Evolutionary conservation across 225 moss, liverwort and hornwort genomes (phyloP).

Genomic region (Bryoerythrophyllum caledonicum): DNA sequence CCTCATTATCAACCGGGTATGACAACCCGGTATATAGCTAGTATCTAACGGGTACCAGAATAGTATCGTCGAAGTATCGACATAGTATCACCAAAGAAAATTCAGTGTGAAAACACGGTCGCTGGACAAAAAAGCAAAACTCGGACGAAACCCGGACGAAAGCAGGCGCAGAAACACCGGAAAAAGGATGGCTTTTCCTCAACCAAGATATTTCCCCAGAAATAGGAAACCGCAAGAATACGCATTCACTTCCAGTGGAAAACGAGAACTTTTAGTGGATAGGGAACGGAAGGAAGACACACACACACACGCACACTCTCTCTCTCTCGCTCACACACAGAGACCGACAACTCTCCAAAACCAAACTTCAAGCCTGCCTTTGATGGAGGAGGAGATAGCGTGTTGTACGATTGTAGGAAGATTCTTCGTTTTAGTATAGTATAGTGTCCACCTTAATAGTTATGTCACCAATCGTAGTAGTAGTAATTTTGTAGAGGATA

Average conservation of each 20-base stretch:
- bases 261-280: not conserved
- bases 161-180: not conserved
- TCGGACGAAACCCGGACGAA: not conserved
- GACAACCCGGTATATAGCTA: too few relatives aligned
- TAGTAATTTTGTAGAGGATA: not conserved
- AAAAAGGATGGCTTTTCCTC: not conserved
- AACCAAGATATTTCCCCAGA: not conserved
- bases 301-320: not conserved
- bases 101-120: too few relatives aligned
- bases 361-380: not conserved
- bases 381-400: not conserved
- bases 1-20: too few relatives aligned
- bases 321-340: not conserved
- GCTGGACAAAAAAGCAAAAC: too few relatives aligned
- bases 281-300: not conserved
- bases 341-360: not conserved
- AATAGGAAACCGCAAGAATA: not conserved
- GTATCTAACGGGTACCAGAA: too few relatives aligned
- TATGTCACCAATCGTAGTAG: too few relatives aligned
- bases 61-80: too few relatives aligned
- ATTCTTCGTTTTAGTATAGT: too few relatives aligned
- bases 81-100: too few relatives aligned
- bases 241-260: not conserved
- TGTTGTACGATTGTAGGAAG: too few relatives aligned
- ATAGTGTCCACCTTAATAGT: too few relatives aligned